These are phyloP conservation scores for Dioscorea dumetorum DNA, from an alignment of 106 monocot species.

Conservation along the genomic window DNA sequence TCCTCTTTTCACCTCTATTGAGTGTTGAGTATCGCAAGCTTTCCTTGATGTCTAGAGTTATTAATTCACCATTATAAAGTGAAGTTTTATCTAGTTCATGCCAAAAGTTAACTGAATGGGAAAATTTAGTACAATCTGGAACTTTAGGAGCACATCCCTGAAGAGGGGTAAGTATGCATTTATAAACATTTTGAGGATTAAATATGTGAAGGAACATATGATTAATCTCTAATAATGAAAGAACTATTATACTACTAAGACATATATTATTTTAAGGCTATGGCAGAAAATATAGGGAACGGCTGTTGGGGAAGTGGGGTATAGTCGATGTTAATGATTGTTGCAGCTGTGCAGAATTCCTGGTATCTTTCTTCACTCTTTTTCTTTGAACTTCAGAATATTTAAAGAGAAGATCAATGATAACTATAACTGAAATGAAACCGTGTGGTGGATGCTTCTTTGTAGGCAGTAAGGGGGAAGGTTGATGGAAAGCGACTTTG, in stretches of 20 bases:
- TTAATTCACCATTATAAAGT: too few relatives aligned
- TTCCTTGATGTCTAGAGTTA: too few relatives aligned
- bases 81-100: too few relatives aligned
- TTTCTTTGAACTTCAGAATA: not conserved
- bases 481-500: conserved; percentile 79
- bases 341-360: conserved; percentile 74
- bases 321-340: conserved; percentile 93
- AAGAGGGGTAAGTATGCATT: too few relatives aligned
- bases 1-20: too few relatives aligned
- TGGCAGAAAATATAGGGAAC: conserved; percentile 88
- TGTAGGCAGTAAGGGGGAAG: conserved; percentile 64
- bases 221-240: not conserved
- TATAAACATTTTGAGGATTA: too few relatives aligned
- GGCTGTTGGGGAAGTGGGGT: conserved; percentile 80
- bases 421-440: not conserved
- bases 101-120: too few relatives aligned
- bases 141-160: too few relatives aligned
- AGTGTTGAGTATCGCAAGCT: too few relatives aligned
- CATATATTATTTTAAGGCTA: conserved; percentile 51
- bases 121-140: too few relatives aligned
- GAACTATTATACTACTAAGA: not conserved
- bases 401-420: not conserved
- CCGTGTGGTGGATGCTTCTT: not conserved
- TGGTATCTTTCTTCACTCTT: conserved; percentile 31
- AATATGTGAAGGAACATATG: too few relatives aligned